A percentile compares a stretch with the other conserved stretches of the same genome.
These are phyloP conservation scores for Coniochaeta prunicola DNA, from an alignment of 2,329 filamentous ascomycete species.

Conservation along the genomic window DNA sequence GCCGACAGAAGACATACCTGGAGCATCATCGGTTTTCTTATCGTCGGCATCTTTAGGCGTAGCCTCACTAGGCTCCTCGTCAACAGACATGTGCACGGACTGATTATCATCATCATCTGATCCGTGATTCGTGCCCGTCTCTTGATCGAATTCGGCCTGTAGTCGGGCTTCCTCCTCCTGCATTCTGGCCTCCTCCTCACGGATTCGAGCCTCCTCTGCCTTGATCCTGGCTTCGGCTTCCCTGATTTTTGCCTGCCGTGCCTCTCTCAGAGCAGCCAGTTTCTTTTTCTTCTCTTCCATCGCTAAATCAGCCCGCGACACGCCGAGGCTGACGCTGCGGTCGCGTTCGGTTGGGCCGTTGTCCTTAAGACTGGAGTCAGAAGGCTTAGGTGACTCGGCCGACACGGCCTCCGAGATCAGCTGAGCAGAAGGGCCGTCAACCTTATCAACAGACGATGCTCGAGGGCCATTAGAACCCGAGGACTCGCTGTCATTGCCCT, in stretches of 20 bases:
- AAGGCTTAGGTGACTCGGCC: conserved; percentile 17
- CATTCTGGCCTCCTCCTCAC: not conserved
- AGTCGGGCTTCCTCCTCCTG: conserved; percentile 37
- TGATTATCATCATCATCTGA: not conserved
- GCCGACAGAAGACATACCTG: not conserved
- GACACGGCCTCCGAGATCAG: conserved; percentile 15
- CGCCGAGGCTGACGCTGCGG: conserved; percentile 29
- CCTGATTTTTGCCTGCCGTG: not conserved
- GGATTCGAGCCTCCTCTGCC: not conserved
- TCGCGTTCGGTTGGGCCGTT: conserved; percentile 13
- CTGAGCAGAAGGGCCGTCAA: conserved; percentile 15
- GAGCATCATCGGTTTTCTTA: not conserved
- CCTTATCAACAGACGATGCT: conserved; percentile 6
- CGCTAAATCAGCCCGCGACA: conserved; percentile 28
- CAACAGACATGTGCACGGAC: not conserved
- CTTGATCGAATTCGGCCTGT: conserved; percentile 36
- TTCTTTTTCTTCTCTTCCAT: conserved; percentile 39
- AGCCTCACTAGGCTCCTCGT: not conserved
- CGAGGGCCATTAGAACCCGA: not conserved
- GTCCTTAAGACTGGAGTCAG: conserved; percentile 7
- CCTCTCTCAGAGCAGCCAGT: conserved; percentile 31
- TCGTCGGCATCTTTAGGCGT: not conserved
- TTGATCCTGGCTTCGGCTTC: conserved; percentile 27
- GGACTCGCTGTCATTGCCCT: conserved; percentile 11
- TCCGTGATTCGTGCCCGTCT: conserved; percentile 17